Base-by-base conservation (phyloP, 352 stramenopile genomes). In the Globisporangium heterothallicum region DNA sequence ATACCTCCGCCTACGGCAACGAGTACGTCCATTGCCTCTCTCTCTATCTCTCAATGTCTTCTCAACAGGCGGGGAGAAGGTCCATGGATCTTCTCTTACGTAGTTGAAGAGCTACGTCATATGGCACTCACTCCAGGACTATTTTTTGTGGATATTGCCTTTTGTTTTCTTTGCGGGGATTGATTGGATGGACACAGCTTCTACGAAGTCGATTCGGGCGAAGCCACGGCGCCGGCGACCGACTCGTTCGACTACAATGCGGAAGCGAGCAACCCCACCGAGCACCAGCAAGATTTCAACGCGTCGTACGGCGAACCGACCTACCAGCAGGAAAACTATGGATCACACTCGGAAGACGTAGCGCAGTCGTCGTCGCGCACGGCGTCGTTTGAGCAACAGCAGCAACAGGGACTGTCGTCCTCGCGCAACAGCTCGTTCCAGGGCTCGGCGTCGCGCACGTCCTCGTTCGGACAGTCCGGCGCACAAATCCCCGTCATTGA, bases 191-290 rank as follows among this genome's bases (percentile, higher is more conserved):
- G 14, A 19, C 45, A 22, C 35, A 86, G 77, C 43, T 88, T 88
- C 50, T 88, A 84, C 49, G 74, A 86, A 45, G 77, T 86, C 21
- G 77, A 84, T 41, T 57, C 65, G 8, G 66, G 62, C 9, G 62
- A 75, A 27, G 63, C 50, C 19, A 35, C 52, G 21, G 49, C 40
- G 13, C 52, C 42, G 22, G 29, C 57, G 6, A 30, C 40, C 7
- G 55, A 50, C 29, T 24, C 48, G 46, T 61, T 57, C 19, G 34
- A 12, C 47, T 57, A 49, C 35, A 49, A 24, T 29, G 29, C 21
- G 18, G 47, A 61, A 13, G 25, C 21, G 6, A 59, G 51, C 3
- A 49, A n/a, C n/a, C n/a, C 59, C 30, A 53, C 53, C 34, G 13
- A 36, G 9, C 2, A 36, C 30, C 30, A 38, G 32, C 32, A 38